Conservation (phyloP, 768 basidiomycete genomes). For the Kondoa malvinella region DNA sequence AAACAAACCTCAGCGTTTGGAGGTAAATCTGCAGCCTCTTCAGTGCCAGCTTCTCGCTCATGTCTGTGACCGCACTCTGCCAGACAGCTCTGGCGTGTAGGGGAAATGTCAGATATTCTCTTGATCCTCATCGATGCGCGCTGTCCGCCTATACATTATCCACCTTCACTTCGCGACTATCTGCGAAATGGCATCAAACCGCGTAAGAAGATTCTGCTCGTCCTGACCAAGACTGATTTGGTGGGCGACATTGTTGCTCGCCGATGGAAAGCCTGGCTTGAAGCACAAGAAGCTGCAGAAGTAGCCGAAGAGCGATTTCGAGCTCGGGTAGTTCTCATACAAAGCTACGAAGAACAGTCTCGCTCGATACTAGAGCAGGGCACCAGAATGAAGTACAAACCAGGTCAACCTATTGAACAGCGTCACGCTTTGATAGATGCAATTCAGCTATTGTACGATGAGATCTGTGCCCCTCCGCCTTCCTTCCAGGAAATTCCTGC, state of each 20-base stretch:
- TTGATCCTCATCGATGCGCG: constrained; percentile 71
- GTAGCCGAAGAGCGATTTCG: constrained; percentile 36
- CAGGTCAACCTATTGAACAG: not conserved
- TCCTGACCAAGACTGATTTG: constrained; percentile 78
- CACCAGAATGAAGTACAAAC: not conserved
- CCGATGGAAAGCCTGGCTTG: constrained; percentile 41
- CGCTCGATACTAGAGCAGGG: constrained; percentile 12
- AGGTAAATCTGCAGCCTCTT: no score
- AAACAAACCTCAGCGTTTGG: constrained; percentile 30
- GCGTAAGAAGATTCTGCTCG: constrained; percentile 44
- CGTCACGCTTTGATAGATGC: not conserved
- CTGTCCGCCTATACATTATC: constrained; percentile 71
- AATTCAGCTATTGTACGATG: not conserved
- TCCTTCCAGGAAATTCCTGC: not conserved
- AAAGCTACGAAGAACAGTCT: constrained; percentile 42
- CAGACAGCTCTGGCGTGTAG: constrained; percentile 92
- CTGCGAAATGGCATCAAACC: constrained; percentile 33
- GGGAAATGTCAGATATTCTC: constrained; percentile 75
- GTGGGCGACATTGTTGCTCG: constrained; percentile 47
- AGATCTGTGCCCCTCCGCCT: not conserved
- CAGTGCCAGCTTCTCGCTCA: constrained; percentile 79
- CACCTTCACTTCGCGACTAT: constrained; percentile 55
- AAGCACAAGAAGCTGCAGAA: not conserved
- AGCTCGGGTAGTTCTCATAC: constrained; percentile 44
- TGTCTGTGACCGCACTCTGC: no score